Evolutionary conservation across 768 basidiomycete species (phyloP), one percentile per base, ranked within the genome.

Genomic region (Ramaria rubella): DNA sequence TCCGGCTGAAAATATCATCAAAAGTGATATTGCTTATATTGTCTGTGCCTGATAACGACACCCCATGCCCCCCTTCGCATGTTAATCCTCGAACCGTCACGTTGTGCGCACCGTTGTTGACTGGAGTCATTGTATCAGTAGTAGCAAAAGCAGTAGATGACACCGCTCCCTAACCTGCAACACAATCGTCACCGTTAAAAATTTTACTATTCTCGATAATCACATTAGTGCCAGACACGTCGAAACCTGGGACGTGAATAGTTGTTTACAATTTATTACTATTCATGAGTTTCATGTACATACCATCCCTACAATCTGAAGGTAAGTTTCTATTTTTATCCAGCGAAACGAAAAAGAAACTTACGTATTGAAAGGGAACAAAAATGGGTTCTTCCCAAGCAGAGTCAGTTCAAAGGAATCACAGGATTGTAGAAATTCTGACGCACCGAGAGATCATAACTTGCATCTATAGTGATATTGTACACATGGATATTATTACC

Each of bases 121-220:
- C 49, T 51, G 29, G 4, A n/a, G 36, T n/a, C 12, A 14, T 12
- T 8, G n/a, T 38, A 38, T 38, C 36, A 38, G n/a, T n/a, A 38
- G n/a, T n/a, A 3, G n/a, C 14, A 7, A 38, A n/a, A n/a, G 36
- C 14, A 38, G 36, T 14, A 8, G 6, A n/a, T n/a, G n/a, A 2
- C 3, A 14, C n/a, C 3, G n/a, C 3, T 38, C 14, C 3, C 36
- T 38, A 14, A 51, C 49, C 49, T 51, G 49, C 49, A 21, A 51
- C 26, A 51, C 82, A 84, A 63, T 84, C 82, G 54, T 84, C 82
- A 4, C 81, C 82, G 54, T 83, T 84, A 48, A 75, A 70, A 44
- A 86, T 70, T 56, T 75, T 64, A 55, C 83, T 83, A 62, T 79
- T 71, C 62, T 83, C 82, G 59, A 84, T 80, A 2, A 83, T 68